phyloP scores from a whole-genome alignment of 371 early-diverging fungal species.

The Mortierella sp. region DNA sequence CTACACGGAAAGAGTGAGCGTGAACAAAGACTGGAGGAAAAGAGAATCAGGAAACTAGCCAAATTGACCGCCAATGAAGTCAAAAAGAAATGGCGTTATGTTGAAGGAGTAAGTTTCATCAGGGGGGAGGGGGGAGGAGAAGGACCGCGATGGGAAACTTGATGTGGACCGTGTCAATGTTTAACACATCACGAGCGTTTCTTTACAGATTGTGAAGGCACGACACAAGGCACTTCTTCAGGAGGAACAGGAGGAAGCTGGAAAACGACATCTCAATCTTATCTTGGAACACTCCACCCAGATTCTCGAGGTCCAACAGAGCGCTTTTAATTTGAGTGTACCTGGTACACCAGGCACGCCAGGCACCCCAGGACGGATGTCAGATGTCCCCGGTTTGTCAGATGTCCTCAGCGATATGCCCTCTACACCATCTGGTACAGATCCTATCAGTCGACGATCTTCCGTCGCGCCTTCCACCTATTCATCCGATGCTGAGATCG shows the following conservation, averaged over 20 bases:
- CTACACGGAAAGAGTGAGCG: conserved; percentile 64
- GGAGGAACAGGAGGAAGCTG: conserved; percentile 70
- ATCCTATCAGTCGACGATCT: conserved; percentile 37
- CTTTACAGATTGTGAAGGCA: conserved; percentile 60
- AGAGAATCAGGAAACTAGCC: conserved; percentile 65
- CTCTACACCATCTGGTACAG: conserved; percentile 22
- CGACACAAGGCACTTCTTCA: conserved; percentile 66
- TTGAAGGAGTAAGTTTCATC: conserved; percentile 62
- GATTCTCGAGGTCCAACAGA: conserved; percentile 75
- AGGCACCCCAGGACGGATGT: neutral
- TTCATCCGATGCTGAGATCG: conserved; percentile 33
- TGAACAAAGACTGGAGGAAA: conserved; percentile 60
- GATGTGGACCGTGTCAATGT: too few species aligned
- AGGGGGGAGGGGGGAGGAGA: too few species aligned
- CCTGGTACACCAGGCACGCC: conserved; percentile 20
- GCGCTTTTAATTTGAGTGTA: conserved; percentile 46
- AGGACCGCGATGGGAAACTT: too few species aligned
- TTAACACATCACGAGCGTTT: too few species aligned
- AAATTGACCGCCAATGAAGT: conserved; percentile 74
- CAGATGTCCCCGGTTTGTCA: conserved; percentile 2
- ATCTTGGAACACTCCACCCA: conserved; percentile 80
- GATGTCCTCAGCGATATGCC: conserved; percentile 26
- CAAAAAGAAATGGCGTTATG: conserved; percentile 73
- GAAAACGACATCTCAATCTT: conserved; percentile 69
- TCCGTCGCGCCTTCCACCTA: conserved; percentile 23